A percentile compares a stretch with the other conserved stretches of the same genome.
Evolutionary conservation across 345 rosid genomes (phyloP).

Genomic region (Boechera stricta): DNA sequence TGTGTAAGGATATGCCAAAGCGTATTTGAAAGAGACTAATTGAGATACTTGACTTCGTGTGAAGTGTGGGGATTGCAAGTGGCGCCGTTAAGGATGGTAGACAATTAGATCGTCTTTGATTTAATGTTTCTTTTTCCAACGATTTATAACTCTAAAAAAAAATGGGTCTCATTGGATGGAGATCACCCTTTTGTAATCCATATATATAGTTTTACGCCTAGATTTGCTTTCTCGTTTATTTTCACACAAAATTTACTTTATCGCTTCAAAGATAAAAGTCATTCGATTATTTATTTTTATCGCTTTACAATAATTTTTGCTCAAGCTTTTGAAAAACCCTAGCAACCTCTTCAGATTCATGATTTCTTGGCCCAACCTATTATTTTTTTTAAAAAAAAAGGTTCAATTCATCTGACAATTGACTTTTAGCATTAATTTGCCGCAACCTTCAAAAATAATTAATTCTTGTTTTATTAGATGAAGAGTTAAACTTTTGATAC

Average conservation of each 20-base stretch:
- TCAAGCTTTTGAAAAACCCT: no score
- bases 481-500: not conserved
- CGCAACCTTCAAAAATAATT: not conserved
- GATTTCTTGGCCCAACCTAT: no score
- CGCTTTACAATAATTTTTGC: no score
- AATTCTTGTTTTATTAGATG: not conserved
- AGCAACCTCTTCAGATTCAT: no score
- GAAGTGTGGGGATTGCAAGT: constrained; percentile 15
- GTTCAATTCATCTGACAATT: not conserved
- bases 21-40: not conserved
- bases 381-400: no score
- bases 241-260: no score
- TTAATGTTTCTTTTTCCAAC: not conserved
- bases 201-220: no score
- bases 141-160: not conserved
- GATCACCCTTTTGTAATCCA: not conserved
- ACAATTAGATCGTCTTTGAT: constrained; percentile 4
- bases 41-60: not conserved
- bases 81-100: constrained; percentile 34
- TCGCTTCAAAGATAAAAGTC: no score
- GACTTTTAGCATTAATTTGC: not conserved
- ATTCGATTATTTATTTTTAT: no score
- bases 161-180: not conserved
- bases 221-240: no score
- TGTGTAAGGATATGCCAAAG: not conserved